Evolutionary conservation across 192 early-diverging fungal genomes (phyloP), one percentile per base, ranked within the genome.

Genomic region (Podila epigama): DNA sequence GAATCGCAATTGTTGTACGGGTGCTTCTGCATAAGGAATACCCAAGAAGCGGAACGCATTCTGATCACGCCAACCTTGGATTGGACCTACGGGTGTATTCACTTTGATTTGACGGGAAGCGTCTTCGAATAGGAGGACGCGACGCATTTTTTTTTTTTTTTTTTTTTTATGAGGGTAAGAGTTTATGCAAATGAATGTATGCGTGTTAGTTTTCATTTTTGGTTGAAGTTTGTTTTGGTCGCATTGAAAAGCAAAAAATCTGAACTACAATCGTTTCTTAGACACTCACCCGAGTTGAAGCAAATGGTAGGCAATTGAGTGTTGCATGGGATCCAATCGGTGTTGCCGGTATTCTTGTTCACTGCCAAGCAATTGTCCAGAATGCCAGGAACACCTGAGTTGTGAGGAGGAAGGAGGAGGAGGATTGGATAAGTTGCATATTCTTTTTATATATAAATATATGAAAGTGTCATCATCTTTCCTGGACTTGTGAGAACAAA

Each of bases 21-120:
- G 86, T 1, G 86, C 53, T 20, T 77, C 42, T 3, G 83, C 86
- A 50, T 85, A 87, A 1, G 81, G 83, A 39, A 87, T 87, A 7
- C 86, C 85, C 32, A 84, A 51, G 51, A 82, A 84, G 2, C 70
- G 44, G 22, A 60, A 65, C 1, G 70, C 62, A n/a, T 60, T 66
- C 36, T 72, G 70, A 29, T 72, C 62, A 7, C 70, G 57, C 70
- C 70, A 72, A 15, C 70, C 70, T 44, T 65, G 62, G 50, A 72
- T 72, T 0, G 42, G n/a, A 20, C 70, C 70, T 2, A 65, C 63
- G 27, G 70, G 68, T 1, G 75, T 79, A 34, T 79, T 50, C 25
- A 79, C 68, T 57, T 62, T 79, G 62, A 79, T 37, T 20, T 79
- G 75, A 25, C 68, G 67, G 2, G 75, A 70, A n/a, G 75, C 50